Evolutionary conservation across 2,329 filamentous ascomycete species (phyloP).

Genomic region (Colletotrichum abscissum): DNA sequence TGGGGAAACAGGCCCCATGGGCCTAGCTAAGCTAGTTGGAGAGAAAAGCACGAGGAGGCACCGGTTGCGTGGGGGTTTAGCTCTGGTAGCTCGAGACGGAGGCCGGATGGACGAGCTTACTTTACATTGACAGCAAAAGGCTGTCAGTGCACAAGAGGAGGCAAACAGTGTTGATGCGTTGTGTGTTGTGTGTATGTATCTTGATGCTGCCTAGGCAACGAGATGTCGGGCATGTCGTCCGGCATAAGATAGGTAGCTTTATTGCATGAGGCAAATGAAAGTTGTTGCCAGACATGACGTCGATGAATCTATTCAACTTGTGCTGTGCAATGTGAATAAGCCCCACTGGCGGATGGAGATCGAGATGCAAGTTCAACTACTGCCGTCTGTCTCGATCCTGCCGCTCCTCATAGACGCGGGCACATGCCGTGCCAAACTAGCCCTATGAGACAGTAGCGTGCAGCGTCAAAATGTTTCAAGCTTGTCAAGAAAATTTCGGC

Average conservation of each 20-base stretch:
- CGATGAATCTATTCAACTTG: not conserved
- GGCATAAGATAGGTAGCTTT: not conserved
- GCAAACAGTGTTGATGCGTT: not conserved
- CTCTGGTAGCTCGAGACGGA: slow-evolving; percentile 24
- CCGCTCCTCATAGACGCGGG: too few species aligned
- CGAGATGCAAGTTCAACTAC: too few species aligned
- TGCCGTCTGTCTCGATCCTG: too few species aligned
- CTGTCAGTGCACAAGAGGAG: not conserved
- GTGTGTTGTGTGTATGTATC: not conserved
- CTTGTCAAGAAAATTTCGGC: too few species aligned
- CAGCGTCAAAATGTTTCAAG: too few species aligned
- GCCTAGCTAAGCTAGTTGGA: not conserved
- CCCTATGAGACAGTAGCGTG: too few species aligned
- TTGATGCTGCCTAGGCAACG: not conserved
- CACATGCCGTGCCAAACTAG: too few species aligned
- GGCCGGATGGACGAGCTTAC: not conserved
- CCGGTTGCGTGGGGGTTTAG: not conserved
- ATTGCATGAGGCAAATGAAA: not conserved
- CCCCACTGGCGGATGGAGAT: too few species aligned
- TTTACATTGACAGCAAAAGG: not conserved
- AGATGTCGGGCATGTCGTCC: not conserved
- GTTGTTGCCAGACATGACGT: not conserved
- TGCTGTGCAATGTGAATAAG: not conserved
- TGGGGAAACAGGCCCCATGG: not conserved
- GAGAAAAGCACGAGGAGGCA: not conserved